Evolutionary conservation across 352 stramenopile species (phyloP), one percentile per base, ranked within the genome.

Genomic region (Phytophthora tubulina): DNA sequence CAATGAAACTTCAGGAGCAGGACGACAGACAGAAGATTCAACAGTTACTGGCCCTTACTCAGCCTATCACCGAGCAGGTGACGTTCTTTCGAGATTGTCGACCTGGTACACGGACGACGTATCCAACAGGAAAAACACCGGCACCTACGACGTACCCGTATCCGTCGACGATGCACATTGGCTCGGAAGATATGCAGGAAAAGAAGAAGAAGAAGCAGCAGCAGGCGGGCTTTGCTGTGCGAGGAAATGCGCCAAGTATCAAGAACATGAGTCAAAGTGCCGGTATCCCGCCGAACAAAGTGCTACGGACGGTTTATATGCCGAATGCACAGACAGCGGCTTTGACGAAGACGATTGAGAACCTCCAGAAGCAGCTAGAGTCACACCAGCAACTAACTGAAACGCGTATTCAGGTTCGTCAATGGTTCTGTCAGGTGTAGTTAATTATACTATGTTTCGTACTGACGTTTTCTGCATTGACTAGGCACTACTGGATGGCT

Each of bases 1-100:
- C 69, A 44, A 72, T 96, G 27, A 90, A 86, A 17, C 78, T 93
- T 39, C 90, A 95, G 42, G 87, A 96, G 54, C 64, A 82, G 7
- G 79, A 91, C 39, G 89, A 97, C 58, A 71, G 89, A 14, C 74
- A 82, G 38, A 93, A 94, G 51, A 94, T 97, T 63, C 88, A 94
- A 67, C 85, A 94, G 27, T 67, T 97, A 42, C 74, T 97, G 41
- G 75, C 79, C 45, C 78, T 97, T 21, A 96, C 91, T 31, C 84
- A 97, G 63, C 91, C 91, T 0, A 84, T 96, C 56, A 82, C 76
- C 0, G 88, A 97, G 67, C 86, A 92, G 69, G 84, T 92, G n/a
- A 90, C 80, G 17, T 94, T 94, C 71, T 84, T 88, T 30, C 73
- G 85, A 51, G 89, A 96, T 66, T 93, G 87, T 60, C 75, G 88